These are phyloP conservation scores for Aspergillus sp. DNA, from an alignment of 2,329 filamentous ascomycete species.

Conservation along the genomic window DNA sequence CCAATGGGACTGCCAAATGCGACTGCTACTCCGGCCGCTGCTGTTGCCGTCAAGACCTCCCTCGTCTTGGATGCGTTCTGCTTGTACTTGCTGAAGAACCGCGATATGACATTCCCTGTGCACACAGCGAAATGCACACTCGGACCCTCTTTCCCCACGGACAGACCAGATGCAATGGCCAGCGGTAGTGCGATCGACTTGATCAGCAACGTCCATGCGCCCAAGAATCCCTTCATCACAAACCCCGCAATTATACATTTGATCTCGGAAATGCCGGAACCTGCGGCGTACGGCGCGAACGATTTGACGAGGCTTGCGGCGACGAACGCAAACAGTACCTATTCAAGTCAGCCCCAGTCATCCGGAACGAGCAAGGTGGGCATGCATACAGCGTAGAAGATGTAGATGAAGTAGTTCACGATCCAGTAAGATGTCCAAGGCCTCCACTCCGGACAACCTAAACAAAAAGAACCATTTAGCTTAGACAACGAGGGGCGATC, in stretches of 20 bases:
- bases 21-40: constrained; percentile 91
- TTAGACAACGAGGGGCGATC: not conserved
- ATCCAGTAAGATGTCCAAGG: constrained; percentile 78
- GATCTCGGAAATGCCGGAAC: constrained; percentile 97
- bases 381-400: constrained; percentile 71
- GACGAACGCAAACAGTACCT: constrained; percentile 77
- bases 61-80: constrained; percentile 90
- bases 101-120: constrained; percentile 92
- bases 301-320: constrained; percentile 83
- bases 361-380: not conserved
- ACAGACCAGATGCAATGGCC: constrained; percentile 89
- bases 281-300: constrained; percentile 93
- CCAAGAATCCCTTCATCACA: constrained; percentile 97
- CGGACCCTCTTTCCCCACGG: constrained; percentile 94
- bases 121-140: constrained; percentile 99
- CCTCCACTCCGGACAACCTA: constrained; percentile 85
- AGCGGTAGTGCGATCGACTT: constrained; percentile 90
- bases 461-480: constrained; percentile 8
- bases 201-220: constrained; percentile 86
- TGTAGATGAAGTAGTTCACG: constrained; percentile 85
- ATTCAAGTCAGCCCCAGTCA: constrained; percentile 9
- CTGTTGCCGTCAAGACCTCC: constrained; percentile 91
- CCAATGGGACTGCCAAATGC: constrained; percentile 98
- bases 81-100: constrained; percentile 89
- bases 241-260: constrained; percentile 99